Evolutionary conservation across 2,329 filamentous ascomycete genomes (phyloP), one percentile per base, ranked within the genome.

Genomic region (Penicillium rolfsii): DNA sequence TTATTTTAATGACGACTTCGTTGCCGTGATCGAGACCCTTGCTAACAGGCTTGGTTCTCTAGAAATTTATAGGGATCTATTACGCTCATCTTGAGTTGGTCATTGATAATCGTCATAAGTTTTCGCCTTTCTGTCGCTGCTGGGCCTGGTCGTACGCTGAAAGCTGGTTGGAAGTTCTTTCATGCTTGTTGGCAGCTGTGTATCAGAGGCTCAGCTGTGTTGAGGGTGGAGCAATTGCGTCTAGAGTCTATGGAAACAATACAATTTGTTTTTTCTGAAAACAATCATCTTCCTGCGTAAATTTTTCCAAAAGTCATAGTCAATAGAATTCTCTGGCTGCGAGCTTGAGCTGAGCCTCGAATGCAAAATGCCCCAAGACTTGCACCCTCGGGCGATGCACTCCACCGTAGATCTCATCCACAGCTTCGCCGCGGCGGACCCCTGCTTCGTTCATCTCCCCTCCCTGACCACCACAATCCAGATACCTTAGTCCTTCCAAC

Each of bases 371-470:
- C 9, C 30, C 30, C 30, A 33, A 38, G 52, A 50, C 46, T 53
- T 67, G 68, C 68, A 61, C 57, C 56, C 48, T 57, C 57, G 62
- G 63, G n/a, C 38, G 61, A 59, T 69, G 61, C 69, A 65, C 68
- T 70, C 69, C 64, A 67, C 67, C 68, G 67, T 71, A 70, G 62
- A 65, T 64, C 60, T 56, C 58, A 65, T 64, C 62, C 58, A 57
- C 61, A 36, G 57, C 54, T 56, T 45, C 26, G 45, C 26, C 14
- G 45, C 45, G 45, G 43, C 43, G 12, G 33, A 46, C 59, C 56
- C 53, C 56, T 55, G 52, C 48, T 46, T 52, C 36, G 19, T 14
- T n/a, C 30, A 16, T 46, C 41, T 49, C 22, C 30, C 28, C 52
- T 36, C 30, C 24, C 45, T 11, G 8, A 30, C 9, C 30, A 49